Evolutionary conservation across 2,329 filamentous ascomycete genomes (phyloP).

Genomic region (Pseudogymnoascus pannorum): DNA sequence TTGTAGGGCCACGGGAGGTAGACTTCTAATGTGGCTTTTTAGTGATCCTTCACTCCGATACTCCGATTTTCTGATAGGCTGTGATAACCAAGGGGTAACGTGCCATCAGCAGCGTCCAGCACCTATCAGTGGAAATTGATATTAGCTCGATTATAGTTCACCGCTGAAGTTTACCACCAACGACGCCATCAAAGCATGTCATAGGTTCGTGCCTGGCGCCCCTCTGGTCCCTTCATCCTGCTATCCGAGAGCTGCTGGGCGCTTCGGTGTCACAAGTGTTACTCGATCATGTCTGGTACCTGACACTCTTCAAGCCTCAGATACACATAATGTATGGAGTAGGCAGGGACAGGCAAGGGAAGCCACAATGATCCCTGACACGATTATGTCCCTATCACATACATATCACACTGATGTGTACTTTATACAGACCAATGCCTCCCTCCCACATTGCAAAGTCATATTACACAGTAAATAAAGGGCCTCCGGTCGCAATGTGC

Average conservation of each 20-base stretch:
- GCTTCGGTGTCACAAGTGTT: conserved; percentile 1
- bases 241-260: neutral
- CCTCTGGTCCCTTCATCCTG: neutral
- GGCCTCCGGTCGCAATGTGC: neutral
- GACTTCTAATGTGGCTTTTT: neutral
- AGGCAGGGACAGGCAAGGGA: conserved; percentile 4
- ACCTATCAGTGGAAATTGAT: neutral
- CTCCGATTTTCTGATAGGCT: neutral
- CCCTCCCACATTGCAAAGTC: neutral
- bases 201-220: neutral
- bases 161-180: neutral
- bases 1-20: too few species aligned
- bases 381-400: conserved; percentile 4
- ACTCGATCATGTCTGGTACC: neutral
- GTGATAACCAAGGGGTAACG: neutral
- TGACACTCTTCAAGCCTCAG: neutral
- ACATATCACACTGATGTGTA: neutral
- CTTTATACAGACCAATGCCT: neutral
- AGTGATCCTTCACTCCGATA: neutral
- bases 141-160: neutral
- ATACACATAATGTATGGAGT: neutral
- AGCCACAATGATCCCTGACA: neutral
- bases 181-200: conserved; percentile 1
- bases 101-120: neutral
- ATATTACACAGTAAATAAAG: neutral